A percentile compares a stretch with the other conserved stretches of the same genome.
These are phyloP conservation scores for Neurospora sp. DNA, from an alignment of 495 filamentous ascomycete genomes.

Conservation along the genomic window DNA sequence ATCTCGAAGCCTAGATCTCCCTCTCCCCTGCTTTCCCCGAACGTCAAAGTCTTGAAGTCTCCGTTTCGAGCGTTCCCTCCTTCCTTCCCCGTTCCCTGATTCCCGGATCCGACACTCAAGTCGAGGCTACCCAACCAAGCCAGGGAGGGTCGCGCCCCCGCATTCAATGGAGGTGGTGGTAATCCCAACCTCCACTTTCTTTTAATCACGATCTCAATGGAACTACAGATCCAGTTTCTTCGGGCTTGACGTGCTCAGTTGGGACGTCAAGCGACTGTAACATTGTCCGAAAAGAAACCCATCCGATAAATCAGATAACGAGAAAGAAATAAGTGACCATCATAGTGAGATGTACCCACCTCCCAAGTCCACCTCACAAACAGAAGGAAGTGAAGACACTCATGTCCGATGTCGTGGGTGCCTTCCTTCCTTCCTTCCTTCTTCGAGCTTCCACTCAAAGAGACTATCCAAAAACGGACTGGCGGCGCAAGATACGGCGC, in stretches of 20 bases:
- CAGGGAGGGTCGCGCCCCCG: neutral
- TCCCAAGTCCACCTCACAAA: neutral
- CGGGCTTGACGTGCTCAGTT: neutral
- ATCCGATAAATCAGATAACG: neutral
- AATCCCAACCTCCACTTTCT: neutral
- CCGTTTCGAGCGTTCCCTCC: neutral
- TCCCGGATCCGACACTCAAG: neutral
- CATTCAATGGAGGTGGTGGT: neutral
- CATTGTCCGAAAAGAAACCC: neutral
- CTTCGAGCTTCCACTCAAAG: neutral
- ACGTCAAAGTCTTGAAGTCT: neutral
- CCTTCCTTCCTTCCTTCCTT: neutral
- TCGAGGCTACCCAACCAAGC: neutral
- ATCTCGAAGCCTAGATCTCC: neutral
- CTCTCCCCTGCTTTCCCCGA: neutral
- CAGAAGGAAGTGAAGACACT: neutral
- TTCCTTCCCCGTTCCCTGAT: neutral
- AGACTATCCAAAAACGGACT: neutral
- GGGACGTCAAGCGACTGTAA: neutral
- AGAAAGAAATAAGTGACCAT: neutral
- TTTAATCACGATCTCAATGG: neutral
- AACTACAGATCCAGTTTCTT: neutral
- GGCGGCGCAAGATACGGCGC: neutral
- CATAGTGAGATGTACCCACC: neutral
- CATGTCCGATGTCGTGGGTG: neutral